These are phyloP conservation scores for Clarkia xantiana DNA, from an alignment of 345 rosid species.

Conservation along the genomic window DNA sequence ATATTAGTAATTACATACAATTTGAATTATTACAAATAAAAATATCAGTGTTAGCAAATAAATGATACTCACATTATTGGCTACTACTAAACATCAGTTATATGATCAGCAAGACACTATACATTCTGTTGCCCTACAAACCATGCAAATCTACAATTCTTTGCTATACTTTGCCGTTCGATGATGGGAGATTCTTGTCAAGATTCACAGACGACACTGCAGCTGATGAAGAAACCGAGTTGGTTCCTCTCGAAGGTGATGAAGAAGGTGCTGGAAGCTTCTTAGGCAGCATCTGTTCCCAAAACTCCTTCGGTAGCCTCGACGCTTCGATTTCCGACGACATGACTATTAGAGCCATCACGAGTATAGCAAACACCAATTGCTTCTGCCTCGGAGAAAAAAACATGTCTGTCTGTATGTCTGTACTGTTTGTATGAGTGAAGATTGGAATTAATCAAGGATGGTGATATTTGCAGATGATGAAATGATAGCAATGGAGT, in stretches of 20 bases:
- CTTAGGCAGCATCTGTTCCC: slow-evolving; percentile 87
- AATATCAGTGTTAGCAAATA: too few species aligned
- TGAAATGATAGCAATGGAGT: slow-evolving; percentile 2
- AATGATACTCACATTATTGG: too few species aligned
- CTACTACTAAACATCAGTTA: too few species aligned
- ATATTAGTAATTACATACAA: too few species aligned
- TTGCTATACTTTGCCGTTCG: slow-evolving; percentile 39
- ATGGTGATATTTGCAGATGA: too few species aligned
- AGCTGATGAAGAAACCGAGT: slow-evolving; percentile 35
- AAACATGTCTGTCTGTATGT: slow-evolving; percentile 13
- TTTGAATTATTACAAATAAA: too few species aligned
- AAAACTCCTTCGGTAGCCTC: slow-evolving; percentile 42
- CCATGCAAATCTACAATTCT: too few species aligned
- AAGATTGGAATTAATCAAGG: too few species aligned
- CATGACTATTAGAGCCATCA: slow-evolving; percentile 15
- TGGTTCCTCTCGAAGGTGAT: slow-evolving; percentile 83
- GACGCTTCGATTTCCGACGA: slow-evolving; percentile 34
- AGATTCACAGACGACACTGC: slow-evolving; percentile 20
- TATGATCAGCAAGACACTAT: too few species aligned
- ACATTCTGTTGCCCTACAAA: too few species aligned
- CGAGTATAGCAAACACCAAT: slow-evolving; percentile 16
- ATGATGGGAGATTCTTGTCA: slow-evolving; percentile 22
- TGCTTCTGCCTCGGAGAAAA: slow-evolving; percentile 26
- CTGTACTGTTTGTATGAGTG: not conserved
- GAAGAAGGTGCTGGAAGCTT: slow-evolving; percentile 64